Evolutionary conservation across 176 grass and related monocot genomes (phyloP), one percentile per base, ranked within the genome.

Genomic region (Carex parvula): DNA sequence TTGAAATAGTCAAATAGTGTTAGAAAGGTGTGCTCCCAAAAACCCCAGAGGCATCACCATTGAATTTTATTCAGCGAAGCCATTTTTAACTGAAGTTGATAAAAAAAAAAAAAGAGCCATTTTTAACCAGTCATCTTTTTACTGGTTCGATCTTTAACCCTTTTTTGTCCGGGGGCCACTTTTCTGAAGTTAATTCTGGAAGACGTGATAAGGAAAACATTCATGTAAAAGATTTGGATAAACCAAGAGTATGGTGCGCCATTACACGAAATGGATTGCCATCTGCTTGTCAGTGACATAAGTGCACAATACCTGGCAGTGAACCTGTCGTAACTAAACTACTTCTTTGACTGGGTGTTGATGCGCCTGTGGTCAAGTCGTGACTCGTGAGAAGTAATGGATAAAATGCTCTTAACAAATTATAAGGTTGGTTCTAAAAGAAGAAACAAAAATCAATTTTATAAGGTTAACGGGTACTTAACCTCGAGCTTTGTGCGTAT

Each of bases 351-450:
- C 14, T 7, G 30, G 18, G 30, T 5, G 13, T 75, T 26, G 8
- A 44, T 73, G 70, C 44, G 16, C 42, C 18, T 72, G 8, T 16
- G 71, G 71, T 76, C 46, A 76, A 76, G 50, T 76, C 72, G 72
- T 76, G 72, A 76, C 22, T 76, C 48, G 72, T 76, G 72, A 54
- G 46, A 16, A 75, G 17, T 75, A 8, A 75, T 76, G 48, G 72
- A 30, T 5, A 17, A 54, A 76, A 16, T 32, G 44, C 42, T 30
- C 18, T 73, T 20, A 10, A 20, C 12, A 50, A 50, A 74, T 13
- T 74, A 35, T 35, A 35, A 35, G 33, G 33, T 33, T 33, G 33
- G 33, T 33, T 33, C 33, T 33, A 33, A 33, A 33, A 33, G 2
- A 33, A 33, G 4, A 39, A 39, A 33, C 2, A 33, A 4, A 39